Evolutionary conservation across 208 protist genomes (phyloP).

Genomic region (Acanthamoeba triangularis): DNA sequence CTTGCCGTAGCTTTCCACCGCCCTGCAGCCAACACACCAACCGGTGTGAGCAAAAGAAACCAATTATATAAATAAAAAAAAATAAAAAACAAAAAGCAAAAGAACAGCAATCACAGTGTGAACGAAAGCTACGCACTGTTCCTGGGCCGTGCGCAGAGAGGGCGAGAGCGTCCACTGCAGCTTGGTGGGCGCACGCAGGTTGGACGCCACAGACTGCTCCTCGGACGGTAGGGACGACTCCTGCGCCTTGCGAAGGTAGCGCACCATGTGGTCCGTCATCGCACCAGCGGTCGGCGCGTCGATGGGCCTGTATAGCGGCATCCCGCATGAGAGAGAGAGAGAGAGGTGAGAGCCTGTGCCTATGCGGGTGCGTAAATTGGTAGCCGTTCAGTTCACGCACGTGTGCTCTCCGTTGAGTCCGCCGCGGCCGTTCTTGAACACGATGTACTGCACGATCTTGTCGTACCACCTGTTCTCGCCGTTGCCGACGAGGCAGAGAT

Average conservation of each 20-base stretch:
- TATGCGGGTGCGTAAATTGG: background rate
- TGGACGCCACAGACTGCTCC: background rate
- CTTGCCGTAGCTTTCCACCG: conserved; percentile 46
- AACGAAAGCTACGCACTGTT: background rate
- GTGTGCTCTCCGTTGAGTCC: conserved; percentile 72
- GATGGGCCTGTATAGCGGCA: background rate
- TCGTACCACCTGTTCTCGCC: conserved; percentile 71
- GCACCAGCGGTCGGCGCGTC: conserved; percentile 27
- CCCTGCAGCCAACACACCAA: background rate
- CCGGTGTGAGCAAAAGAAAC: background rate
- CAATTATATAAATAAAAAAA: no score
- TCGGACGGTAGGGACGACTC: background rate
- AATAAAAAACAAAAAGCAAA: background rate
- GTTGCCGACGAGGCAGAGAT: conserved; percentile 48
- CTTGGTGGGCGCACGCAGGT: background rate
- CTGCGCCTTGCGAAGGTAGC: conserved; percentile 28
- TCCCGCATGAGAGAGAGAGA: background rate
- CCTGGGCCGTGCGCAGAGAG: background rate
- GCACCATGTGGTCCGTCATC: conserved; percentile 28
- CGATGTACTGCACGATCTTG: conserved; percentile 73
- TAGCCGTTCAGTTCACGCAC: background rate
- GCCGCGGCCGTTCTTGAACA: conserved; percentile 74
- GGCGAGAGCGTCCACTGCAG: conserved; percentile 51
- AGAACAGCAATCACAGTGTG: background rate
- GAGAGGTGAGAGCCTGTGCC: no score